These are phyloP conservation scores for Bipolaris oryzae DNA, from an alignment of 2,329 filamentous ascomycete genomes.

Conservation along the genomic window DNA sequence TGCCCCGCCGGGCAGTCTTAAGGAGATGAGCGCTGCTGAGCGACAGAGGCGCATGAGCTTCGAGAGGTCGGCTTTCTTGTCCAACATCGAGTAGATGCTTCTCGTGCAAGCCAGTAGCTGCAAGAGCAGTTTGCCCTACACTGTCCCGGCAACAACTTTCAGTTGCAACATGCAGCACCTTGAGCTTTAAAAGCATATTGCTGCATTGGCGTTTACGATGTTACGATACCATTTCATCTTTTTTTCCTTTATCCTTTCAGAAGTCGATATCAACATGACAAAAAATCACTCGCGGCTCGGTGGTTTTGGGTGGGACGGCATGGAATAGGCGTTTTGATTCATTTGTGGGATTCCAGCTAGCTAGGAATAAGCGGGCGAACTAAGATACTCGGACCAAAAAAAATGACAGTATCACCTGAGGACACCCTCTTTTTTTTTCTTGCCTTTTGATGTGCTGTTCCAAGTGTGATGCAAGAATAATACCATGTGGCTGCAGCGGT, in stretches of 20 bases:
- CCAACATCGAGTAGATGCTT: conserved; percentile 36
- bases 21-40: conserved; percentile 31
- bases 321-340: conserved; percentile 17
- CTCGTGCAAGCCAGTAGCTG: not conserved
- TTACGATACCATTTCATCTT: conserved; percentile 24
- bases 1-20: conserved; percentile 29
- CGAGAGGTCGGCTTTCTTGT: conserved; percentile 36
- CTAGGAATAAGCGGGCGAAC: conserved; percentile 3
- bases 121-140: not conserved
- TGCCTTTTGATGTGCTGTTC: not conserved
- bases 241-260: conserved; percentile 21
- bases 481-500: not conserved
- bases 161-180: not conserved
- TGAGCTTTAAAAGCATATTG: not conserved
- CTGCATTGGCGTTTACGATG: conserved; percentile 22
- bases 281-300: conserved; percentile 23
- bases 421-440: not conserved
- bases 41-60: conserved; percentile 23
- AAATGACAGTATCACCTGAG: not conserved
- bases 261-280: conserved; percentile 26
- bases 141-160: not conserved
- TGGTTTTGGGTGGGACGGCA: conserved; percentile 7
- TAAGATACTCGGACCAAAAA: not conserved
- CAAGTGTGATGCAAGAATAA: not conserved
- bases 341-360: not conserved